Evolutionary conservation across 768 basidiomycete genomes (phyloP), one percentile per base, ranked within the genome.

Genomic region (Mycena vulgaris): DNA sequence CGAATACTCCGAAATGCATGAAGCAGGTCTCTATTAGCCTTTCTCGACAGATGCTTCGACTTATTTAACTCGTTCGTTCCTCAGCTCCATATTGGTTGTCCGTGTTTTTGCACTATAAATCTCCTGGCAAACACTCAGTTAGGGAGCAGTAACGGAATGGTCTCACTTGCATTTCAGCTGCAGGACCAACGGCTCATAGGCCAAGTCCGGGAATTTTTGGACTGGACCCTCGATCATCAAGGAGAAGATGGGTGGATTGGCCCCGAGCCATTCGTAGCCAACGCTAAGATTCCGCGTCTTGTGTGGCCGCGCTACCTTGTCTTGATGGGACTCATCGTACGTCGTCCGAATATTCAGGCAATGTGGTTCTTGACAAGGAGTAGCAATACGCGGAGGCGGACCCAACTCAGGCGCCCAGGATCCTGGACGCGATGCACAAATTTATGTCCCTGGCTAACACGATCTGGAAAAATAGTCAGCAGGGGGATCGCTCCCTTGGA

Each of bases 311-410:
- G 84, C 4, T 85, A 83, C 66, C 78, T 85, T 17, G 72, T 84
- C 16, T 64, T 85, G 30, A 73, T 84, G 27, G 83, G 83, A 4
- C 68, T 85, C 23, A 78, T 82, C 21, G 83, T 84, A 68, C 35
- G 81, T 75, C 7, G 31, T 31, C 23, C 23, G 23, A 40, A 55
- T 25, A 45, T 33, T 42, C 33, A 14, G 9, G 17, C 16, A 14
- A 31, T 60, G 21, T 25, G 21, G 42, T 56, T 40, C 55, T 13
- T 69, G 39, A 49, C 21, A 27, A 21, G 21, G 7, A 27, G 35
- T 52, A 84, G 84, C 83, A 84, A 83, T 85, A 84, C 48, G 84
- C 83, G 4, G 84, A 85, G 70, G 83, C 83, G 10, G 83, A 85
- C 61, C 76, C 80, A 0, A 73, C 80, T 1, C 81, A 84, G 52